phyloP scores from a whole-genome alignment of 2,329 filamentous ascomycete genomes.

The Trichoderma koningiopsis region DNA sequence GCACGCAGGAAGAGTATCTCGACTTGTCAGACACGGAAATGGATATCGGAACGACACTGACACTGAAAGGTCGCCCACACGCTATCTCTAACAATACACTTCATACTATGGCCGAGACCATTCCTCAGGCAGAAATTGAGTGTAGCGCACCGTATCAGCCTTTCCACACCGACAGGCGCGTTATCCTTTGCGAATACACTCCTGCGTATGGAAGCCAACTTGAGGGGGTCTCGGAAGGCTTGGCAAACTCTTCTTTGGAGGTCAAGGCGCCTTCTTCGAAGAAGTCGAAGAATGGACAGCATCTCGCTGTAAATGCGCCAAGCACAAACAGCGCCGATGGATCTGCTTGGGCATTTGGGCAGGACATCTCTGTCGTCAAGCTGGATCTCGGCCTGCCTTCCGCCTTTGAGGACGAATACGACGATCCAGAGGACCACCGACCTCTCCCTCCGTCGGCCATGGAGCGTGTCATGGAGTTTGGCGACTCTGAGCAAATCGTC shows the following conservation, averaged over 20 bases:
- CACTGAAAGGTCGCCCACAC: slow-evolving; percentile 48
- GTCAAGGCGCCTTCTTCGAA: slow-evolving; percentile 43
- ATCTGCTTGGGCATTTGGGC: slow-evolving; percentile 62
- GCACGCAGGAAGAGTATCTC: slow-evolving; percentile 57
- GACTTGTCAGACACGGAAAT: slow-evolving; percentile 56
- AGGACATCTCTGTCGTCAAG: slow-evolving; percentile 52
- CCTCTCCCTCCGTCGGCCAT: slow-evolving; percentile 65
- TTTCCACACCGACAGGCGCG: slow-evolving; percentile 87
- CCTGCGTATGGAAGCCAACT: slow-evolving; percentile 38
- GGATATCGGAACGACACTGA: slow-evolving; percentile 57
- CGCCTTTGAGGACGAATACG: slow-evolving; percentile 55
- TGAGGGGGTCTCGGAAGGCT: slow-evolving; percentile 43
- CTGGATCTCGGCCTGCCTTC: slow-evolving; percentile 54
- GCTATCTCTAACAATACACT: slow-evolving; percentile 40
- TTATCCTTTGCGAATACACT: slow-evolving; percentile 72
- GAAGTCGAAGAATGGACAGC: slow-evolving; percentile 40
- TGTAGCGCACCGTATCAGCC: slow-evolving; percentile 95
- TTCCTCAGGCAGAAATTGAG: slow-evolving; percentile 83
- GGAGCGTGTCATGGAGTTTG: slow-evolving; percentile 62
- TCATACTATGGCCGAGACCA: slow-evolving; percentile 61
- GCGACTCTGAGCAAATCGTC: slow-evolving; percentile 75
- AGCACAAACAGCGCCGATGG: slow-evolving; percentile 25
- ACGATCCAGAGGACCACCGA: slow-evolving; percentile 56
- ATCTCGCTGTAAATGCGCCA: neutral
- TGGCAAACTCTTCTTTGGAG: slow-evolving; percentile 47